Percentiles rank a stretch among this genome's conserved stretches.
Evolutionary conservation across 2,329 filamentous ascomycete genomes (phyloP).

Genomic region (Penicillium fuscoglaucum): DNA sequence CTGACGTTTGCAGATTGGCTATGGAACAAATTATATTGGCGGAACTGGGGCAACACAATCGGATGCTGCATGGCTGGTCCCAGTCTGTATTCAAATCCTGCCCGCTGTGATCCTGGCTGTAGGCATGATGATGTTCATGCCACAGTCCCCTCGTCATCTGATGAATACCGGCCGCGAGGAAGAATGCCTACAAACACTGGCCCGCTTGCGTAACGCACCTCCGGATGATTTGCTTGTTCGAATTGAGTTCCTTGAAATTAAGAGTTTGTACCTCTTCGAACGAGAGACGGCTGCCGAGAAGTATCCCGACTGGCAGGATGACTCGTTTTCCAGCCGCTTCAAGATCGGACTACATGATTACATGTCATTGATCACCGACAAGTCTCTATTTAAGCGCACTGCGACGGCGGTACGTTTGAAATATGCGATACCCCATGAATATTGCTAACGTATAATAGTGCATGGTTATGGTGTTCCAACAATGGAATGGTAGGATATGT

Average conservation of each 20-base stretch:
- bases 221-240: constrained; percentile 68
- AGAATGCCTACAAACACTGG: constrained; percentile 64
- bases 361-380: constrained; percentile 34
- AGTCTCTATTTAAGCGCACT: constrained; percentile 39
- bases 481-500: constrained; percentile 49
- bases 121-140: constrained; percentile 74
- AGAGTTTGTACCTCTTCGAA: constrained; percentile 72
- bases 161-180: constrained; percentile 67
- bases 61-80: constrained; percentile 71
- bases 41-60: constrained; percentile 60
- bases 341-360: constrained; percentile 59
- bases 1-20: constrained; percentile 37
- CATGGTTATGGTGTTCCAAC: constrained; percentile 43
- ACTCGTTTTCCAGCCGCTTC: constrained; percentile 62
- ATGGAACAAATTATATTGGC: constrained; percentile 62
- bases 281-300: constrained; percentile 65
- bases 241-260: constrained; percentile 76
- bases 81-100: constrained; percentile 68
- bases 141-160: constrained; percentile 73
- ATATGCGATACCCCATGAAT: constrained; percentile 41
- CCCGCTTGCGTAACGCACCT: constrained; percentile 62
- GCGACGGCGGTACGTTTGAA: constrained; percentile 42
- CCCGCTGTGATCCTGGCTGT: constrained; percentile 65
- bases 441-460: constrained; percentile 62
- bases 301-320: constrained; percentile 65